Evolutionary conservation across 2,329 filamentous ascomycete species (phyloP).

Genomic region (Leptographium flavum): DNA sequence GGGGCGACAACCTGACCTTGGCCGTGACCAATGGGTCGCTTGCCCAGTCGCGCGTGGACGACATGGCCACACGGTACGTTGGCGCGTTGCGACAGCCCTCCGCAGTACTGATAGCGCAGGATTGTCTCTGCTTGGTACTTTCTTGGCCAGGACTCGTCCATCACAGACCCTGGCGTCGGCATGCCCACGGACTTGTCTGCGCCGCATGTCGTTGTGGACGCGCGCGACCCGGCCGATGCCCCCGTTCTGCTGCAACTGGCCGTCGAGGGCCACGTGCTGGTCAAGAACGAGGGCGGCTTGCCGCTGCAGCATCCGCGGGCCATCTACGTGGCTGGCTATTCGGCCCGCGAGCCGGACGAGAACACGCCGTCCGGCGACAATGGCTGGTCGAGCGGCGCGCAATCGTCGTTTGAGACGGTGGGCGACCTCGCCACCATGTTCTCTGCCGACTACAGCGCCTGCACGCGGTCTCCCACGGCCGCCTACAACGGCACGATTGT

Average conservation of each 20-base stretch:
- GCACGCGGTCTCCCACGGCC: constrained; percentile 21
- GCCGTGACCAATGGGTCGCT: constrained; percentile 43
- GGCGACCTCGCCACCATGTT: constrained; percentile 45
- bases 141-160: not conserved
- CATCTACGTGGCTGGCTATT: constrained; percentile 44
- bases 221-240: constrained; percentile 30
- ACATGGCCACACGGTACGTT: constrained; percentile 53
- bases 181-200: constrained; percentile 44
- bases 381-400: constrained; percentile 18
- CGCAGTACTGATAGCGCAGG: not conserved
- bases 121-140: not conserved
- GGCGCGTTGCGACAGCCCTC: constrained; percentile 24
- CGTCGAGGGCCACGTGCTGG: constrained; percentile 52
- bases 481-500: constrained; percentile 40
- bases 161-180: constrained; percentile 28
- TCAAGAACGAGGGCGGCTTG: constrained; percentile 58
- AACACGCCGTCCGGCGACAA: constrained; percentile 17
- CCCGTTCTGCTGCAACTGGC: constrained; percentile 33
- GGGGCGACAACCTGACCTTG: constrained; percentile 42
- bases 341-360: constrained; percentile 37
- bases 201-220: constrained; percentile 32
- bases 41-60: constrained; percentile 40
- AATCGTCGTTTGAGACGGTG: constrained; percentile 14
- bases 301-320: constrained; percentile 45
- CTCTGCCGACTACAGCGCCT: constrained; percentile 7